phyloP scores from a whole-genome alignment of 257 asterid genomes.

The Nicotiana knightiana region DNA sequence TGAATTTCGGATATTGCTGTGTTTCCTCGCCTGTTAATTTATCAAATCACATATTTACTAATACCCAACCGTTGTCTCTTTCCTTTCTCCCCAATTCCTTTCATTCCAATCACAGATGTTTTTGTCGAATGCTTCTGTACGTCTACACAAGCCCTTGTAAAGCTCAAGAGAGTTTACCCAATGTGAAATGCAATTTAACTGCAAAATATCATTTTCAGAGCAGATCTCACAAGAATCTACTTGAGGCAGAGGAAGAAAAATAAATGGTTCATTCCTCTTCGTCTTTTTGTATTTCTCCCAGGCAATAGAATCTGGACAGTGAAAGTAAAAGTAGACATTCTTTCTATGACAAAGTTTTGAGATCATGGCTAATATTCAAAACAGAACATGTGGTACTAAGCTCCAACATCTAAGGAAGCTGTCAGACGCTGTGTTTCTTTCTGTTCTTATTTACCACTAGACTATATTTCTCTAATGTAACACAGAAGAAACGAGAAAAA shows the following conservation, averaged over 20 bases:
- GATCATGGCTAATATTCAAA: not conserved
- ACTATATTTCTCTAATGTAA: slow-evolving; percentile 3
- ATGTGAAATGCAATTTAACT: not conserved
- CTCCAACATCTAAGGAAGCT: not conserved
- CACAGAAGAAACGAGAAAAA: not conserved
- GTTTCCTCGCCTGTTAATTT: too few relatives aligned
- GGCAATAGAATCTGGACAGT: not conserved
- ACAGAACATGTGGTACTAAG: not conserved
- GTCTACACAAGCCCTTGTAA: not conserved
- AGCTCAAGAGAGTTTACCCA: not conserved
- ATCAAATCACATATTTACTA: too few relatives aligned
- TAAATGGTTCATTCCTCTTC: not conserved
- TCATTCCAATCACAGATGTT: not conserved
- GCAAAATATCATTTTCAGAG: not conserved
- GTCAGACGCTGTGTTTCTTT: not conserved
- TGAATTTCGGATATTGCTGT: too few relatives aligned
- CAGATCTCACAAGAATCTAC: not conserved
- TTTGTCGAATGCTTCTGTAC: not conserved
- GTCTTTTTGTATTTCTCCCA: not conserved
- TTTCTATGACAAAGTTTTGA: not conserved
- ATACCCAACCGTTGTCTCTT: not conserved
- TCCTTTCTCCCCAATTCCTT: not conserved
- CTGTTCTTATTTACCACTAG: slow-evolving; percentile 4
- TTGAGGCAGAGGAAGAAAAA: not conserved
- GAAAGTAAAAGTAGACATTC: not conserved